phyloP scores from a whole-genome alignment of 1,284 basidiomycete species.

The Ustilago shanxiensis region DNA sequence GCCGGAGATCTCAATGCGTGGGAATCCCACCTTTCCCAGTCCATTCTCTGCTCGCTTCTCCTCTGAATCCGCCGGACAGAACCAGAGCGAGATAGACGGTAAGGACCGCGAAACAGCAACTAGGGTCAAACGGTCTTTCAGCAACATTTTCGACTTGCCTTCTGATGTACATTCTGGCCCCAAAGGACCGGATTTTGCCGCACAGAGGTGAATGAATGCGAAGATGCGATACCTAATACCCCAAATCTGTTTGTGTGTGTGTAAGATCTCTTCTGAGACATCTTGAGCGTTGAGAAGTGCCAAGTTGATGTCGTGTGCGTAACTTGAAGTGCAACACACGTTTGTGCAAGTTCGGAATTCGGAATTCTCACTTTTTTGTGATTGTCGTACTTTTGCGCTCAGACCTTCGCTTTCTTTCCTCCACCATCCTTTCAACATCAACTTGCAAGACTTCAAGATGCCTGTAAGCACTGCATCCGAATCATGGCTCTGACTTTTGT shows the following conservation, averaged over 20 bases:
- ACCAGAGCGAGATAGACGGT: not conserved
- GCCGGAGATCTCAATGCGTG: too few relatives aligned
- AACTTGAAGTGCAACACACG: slow-evolving; percentile 18
- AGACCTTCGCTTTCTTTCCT: not conserved
- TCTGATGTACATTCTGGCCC: not conserved
- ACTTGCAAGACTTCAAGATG: not conserved
- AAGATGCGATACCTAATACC: too few relatives aligned
- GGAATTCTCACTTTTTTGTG: not conserved
- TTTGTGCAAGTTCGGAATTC: slow-evolving; percentile 17
- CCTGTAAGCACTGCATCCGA: not conserved
- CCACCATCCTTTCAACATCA: not conserved
- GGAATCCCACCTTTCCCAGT: too few relatives aligned
- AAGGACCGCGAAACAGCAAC: not conserved
- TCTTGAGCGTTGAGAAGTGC: too few relatives aligned
- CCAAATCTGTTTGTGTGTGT: too few relatives aligned
- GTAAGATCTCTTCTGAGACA: too few relatives aligned
- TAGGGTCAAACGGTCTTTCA: slow-evolving; percentile 26
- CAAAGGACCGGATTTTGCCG: not conserved
- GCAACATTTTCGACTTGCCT: slow-evolving; percentile 28
- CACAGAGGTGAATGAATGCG: too few relatives aligned
- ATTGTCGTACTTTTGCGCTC: slow-evolving; percentile 19
- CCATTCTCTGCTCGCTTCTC: too few relatives aligned
- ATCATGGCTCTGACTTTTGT: too few relatives aligned
- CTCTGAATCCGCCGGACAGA: too few relatives aligned
- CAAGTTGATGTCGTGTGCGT: slow-evolving; percentile 6